Evolutionary conservation across 169 alveolate genomes (phyloP).

Genomic region (Eimeria maxima): DNA sequence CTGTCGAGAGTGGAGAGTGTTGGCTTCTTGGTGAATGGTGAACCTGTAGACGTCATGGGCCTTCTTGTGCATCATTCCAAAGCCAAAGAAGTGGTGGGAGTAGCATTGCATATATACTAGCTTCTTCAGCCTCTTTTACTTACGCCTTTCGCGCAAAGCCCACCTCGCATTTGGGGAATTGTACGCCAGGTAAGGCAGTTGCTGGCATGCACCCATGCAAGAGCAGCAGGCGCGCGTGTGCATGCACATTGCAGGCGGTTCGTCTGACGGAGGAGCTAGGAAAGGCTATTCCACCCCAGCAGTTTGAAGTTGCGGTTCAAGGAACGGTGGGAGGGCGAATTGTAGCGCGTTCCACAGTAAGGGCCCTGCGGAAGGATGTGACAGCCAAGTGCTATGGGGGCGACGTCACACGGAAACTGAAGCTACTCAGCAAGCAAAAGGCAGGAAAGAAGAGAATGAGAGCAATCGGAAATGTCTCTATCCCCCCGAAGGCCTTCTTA

Average conservation of each 20-base stretch:
- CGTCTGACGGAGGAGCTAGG: conserved; percentile 82
- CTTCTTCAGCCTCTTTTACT: not conserved
- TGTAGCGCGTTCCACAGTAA: conserved; percentile 93
- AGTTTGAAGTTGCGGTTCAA: conserved; percentile 93
- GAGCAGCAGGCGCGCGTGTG: not conserved
- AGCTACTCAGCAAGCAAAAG: conserved; percentile 95
- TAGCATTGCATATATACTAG: not conserved
- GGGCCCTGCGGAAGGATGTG: conserved; percentile 95
- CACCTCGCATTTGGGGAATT: not conserved
- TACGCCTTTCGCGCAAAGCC: not conserved
- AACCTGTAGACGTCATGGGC: conserved; percentile 74
- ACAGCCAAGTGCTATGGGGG: conserved; percentile 97
- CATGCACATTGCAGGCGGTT: conserved; percentile 56
- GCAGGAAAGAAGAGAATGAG: conserved; percentile 88
- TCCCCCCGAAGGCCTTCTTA: conserved; percentile 80
- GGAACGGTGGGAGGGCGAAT: conserved; percentile 92
- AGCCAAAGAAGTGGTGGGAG: conserved; percentile 73
- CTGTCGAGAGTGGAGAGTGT: conserved; percentile 68
- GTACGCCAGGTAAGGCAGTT: not conserved
- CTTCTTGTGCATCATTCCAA: conserved; percentile 65
- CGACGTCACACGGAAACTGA: conserved; percentile 95
- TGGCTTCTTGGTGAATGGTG: conserved; percentile 77
- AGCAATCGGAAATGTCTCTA: conserved; percentile 64
- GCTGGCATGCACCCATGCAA: not conserved
- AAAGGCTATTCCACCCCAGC: conserved; percentile 93